Evolutionary conservation across 768 basidiomycete genomes (phyloP).

Genomic region (Suillus alpinus): DNA sequence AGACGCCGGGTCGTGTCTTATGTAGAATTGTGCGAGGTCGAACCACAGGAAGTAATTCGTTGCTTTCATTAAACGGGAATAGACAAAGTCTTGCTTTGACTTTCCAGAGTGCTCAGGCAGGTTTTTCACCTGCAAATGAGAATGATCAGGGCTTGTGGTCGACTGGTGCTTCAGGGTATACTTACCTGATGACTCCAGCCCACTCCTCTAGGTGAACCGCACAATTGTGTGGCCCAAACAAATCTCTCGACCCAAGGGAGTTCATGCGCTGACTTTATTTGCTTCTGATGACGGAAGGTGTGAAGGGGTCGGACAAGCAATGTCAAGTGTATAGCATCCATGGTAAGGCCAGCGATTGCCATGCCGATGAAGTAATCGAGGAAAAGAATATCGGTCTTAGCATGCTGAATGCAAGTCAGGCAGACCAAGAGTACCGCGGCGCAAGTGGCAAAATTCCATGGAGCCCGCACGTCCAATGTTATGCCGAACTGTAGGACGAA

Average conservation of each 20-base stretch:
- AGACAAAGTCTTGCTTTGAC: conserved; percentile 23
- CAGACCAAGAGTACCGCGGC: background rate
- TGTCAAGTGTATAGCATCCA: conserved; percentile 28
- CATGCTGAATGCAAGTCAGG: background rate
- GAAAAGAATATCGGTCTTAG: background rate
- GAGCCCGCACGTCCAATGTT: background rate
- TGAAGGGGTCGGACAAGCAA: conserved; percentile 27
- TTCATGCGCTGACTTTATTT: conserved; percentile 8
- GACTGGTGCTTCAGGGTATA: conserved; percentile 14
- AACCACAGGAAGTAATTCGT: conserved; percentile 11
- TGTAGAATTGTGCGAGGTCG: conserved; percentile 13
- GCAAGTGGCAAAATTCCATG: background rate
- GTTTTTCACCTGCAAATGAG: conserved; percentile 2
- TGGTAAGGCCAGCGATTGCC: conserved; percentile 17
- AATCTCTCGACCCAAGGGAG: conserved; percentile 19
- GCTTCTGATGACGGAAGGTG: conserved; percentile 18
- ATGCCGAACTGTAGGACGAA: background rate
- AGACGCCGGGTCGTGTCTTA: conserved; percentile 11
- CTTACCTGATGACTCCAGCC: conserved; percentile 34
- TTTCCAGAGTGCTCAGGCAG: conserved; percentile 10
- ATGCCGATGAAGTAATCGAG: conserved; percentile 7
- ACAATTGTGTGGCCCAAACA: conserved; percentile 30
- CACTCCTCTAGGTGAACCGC: conserved; percentile 32
- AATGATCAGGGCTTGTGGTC: background rate
- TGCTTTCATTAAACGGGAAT: conserved; percentile 13